phyloP scores from a whole-genome alignment of 75 land plant species.

The Selaginella tamariscina region DNA sequence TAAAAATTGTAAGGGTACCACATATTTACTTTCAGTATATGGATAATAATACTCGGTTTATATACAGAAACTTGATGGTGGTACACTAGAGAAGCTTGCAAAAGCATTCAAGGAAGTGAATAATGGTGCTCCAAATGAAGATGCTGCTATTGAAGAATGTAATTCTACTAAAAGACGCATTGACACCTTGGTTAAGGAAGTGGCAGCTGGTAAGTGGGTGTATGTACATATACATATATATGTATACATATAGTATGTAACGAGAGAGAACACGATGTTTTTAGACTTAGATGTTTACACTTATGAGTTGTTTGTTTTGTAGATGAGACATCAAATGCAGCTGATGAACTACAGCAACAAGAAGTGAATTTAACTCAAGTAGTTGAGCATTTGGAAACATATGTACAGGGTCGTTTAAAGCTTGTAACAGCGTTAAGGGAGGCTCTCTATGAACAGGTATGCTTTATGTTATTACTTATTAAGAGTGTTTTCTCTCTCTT shows the following conservation, averaged over 20 bases:
- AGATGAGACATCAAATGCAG: conserved; percentile 24
- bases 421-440: conserved; percentile 50
- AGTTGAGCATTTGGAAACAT: conserved; percentile 44
- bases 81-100: conserved; percentile 43
- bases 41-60: too few species aligned
- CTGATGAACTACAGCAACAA: conserved; percentile 48
- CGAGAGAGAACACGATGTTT: too few species aligned
- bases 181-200: conserved; percentile 53
- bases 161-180: conserved; percentile 36
- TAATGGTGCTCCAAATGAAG: conserved; percentile 50
- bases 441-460: conserved; percentile 23
- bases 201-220: conserved; percentile 18
- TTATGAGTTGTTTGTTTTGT: conserved; percentile 23
- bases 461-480: not conserved
- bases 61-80: conserved; percentile 26
- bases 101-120: conserved; percentile 52
- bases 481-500: not conserved
- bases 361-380: conserved; percentile 36
- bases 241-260: too few species aligned
- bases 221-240: too few species aligned
- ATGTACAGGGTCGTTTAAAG: conserved; percentile 40
- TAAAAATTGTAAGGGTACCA: not conserved
- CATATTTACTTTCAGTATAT: too few species aligned
- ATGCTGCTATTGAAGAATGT: conserved; percentile 44
- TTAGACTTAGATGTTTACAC: too few species aligned